Evolutionary conservation across 805 yeast genomes (phyloP).

Genomic region (Priceomyces haplophilus): DNA sequence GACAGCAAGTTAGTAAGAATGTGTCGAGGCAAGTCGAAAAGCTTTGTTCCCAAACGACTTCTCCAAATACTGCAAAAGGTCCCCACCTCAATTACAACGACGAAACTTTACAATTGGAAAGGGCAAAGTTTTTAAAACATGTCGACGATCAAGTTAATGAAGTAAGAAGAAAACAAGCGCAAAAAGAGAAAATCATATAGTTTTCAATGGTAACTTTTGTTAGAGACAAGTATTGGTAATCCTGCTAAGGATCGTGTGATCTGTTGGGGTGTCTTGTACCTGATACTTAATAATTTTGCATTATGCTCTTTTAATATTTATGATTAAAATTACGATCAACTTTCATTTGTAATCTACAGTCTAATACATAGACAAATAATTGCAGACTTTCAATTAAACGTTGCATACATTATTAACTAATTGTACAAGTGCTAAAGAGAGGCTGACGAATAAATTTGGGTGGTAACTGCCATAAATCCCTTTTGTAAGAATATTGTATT

Average conservation of each 20-base stretch:
- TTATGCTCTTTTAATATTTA: background rate
- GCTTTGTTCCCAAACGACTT: slow-evolving; percentile 15
- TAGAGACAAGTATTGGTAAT: no score
- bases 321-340: background rate
- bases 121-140: slow-evolving; percentile 18
- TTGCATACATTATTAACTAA: slow-evolving; percentile 6
- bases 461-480: background rate
- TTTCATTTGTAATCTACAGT: background rate
- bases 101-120: slow-evolving; percentile 15
- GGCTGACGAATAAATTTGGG: background rate
- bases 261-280: no score
- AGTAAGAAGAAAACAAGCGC: slow-evolving; percentile 8
- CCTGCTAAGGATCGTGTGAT: no score
- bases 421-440: slow-evolving; percentile 4
- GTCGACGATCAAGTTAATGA: slow-evolving; percentile 24
- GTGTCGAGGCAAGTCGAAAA: slow-evolving; percentile 29
- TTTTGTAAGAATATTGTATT: background rate
- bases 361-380: background rate
- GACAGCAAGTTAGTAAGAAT: slow-evolving; percentile 28
- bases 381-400: slow-evolving; percentile 1
- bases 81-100: slow-evolving; percentile 4
- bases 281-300: background rate
- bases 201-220: background rate
- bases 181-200: background rate
- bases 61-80: slow-evolving; percentile 10